Conservation (phyloP, 768 basidiomycete genomes). For the Suillus sp. region DNA sequence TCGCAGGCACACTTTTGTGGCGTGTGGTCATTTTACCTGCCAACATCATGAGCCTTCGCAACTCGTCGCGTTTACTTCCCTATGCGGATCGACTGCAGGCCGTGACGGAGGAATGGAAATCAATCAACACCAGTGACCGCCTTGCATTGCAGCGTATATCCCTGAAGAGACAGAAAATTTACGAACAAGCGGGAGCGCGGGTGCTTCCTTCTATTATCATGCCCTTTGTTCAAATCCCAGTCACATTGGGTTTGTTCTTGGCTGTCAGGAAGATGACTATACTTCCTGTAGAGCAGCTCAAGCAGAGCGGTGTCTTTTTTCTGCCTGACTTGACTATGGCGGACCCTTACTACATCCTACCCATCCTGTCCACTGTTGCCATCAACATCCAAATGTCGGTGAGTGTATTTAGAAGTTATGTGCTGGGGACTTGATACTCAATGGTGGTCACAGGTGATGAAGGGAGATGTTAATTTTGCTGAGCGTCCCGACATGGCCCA, state of each 20-base stretch:
- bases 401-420: slow-evolving; percentile 2
- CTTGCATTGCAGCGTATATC: slow-evolving; percentile 44
- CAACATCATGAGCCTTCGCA: slow-evolving; percentile 55
- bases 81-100: slow-evolving; percentile 52
- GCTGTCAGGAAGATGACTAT: slow-evolving; percentile 72
- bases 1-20: slow-evolving; percentile 63
- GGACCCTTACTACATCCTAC: slow-evolving; percentile 80
- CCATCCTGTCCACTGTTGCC: slow-evolving; percentile 53
- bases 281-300: slow-evolving; percentile 72
- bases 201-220: slow-evolving; percentile 54
- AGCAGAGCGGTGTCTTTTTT: slow-evolving; percentile 71
- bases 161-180: slow-evolving; percentile 52
- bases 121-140: slow-evolving; percentile 39
- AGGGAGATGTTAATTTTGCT: slow-evolving; percentile 55
- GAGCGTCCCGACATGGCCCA: slow-evolving; percentile 61
- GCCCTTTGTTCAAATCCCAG: slow-evolving; percentile 70
- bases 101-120: slow-evolving; percentile 53
- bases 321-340: slow-evolving; percentile 75
- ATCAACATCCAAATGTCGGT: slow-evolving; percentile 76
- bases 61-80: slow-evolving; percentile 45
- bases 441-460: slow-evolving; percentile 40
- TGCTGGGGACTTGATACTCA: slow-evolving; percentile 2
- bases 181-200: slow-evolving; percentile 66
- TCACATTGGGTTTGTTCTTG: slow-evolving; percentile 84
- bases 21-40: slow-evolving; percentile 63